Percentiles rank a stretch among this genome's conserved stretches.
These are phyloP conservation scores for Neonothopanus nambi DNA, from an alignment of 1,284 basidiomycete genomes.

Conservation along the genomic window DNA sequence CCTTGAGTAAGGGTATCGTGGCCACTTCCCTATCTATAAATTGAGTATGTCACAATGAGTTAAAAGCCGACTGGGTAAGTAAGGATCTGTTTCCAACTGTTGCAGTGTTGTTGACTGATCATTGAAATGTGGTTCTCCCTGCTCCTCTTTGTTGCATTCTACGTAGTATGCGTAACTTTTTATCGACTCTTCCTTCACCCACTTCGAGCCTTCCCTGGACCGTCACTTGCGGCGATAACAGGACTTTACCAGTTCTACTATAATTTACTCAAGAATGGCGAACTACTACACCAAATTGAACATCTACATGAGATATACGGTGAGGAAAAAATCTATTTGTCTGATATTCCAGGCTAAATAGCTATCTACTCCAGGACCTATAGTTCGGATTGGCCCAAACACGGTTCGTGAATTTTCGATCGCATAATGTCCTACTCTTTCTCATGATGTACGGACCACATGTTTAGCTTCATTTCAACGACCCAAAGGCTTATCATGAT, in stretches of 20 bases:
- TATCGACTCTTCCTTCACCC: neutral
- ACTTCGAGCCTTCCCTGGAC: slow-evolving; percentile 25
- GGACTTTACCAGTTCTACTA: slow-evolving; percentile 23
- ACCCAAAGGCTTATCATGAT: slow-evolving; percentile 6
- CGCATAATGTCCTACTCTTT: no score
- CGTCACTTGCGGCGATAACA: slow-evolving; percentile 24
- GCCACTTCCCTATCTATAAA: no score
- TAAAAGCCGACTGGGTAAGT: no score
- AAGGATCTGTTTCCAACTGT: no score
- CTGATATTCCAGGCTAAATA: neutral
- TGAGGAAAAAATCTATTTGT: slow-evolving; percentile 4
- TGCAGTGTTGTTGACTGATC: no score
- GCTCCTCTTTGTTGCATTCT: neutral
- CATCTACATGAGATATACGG: slow-evolving; percentile 26
- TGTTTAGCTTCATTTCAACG: slow-evolving; percentile 14
- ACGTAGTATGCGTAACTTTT: neutral
- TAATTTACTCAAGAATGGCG: slow-evolving; percentile 22
- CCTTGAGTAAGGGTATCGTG: no score
- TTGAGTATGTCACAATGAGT: no score
- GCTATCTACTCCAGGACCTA: neutral
- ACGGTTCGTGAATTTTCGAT: neutral
- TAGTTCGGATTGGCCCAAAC: slow-evolving; percentile 11
- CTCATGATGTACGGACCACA: neutral
- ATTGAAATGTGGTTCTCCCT: no score
- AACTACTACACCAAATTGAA: slow-evolving; percentile 23